Percentiles rank a stretch among this genome's conserved stretches.
Evolutionary conservation across 2,329 filamentous ascomycete genomes (phyloP).

Genomic region (Diaporthe citrichinensis): DNA sequence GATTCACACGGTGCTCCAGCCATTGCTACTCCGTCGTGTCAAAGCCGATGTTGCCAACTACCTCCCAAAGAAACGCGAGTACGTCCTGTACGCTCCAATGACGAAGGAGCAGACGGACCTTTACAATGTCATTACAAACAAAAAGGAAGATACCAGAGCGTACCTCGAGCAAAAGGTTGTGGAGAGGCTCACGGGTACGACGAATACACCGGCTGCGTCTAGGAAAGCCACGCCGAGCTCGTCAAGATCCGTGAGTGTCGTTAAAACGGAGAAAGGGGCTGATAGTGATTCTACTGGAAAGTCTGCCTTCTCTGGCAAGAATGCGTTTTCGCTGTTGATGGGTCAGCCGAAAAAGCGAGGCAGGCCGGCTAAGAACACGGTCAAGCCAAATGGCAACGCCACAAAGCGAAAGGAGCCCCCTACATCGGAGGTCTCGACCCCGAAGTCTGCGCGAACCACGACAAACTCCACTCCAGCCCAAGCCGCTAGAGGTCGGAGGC

Average conservation of each 20-base stretch:
- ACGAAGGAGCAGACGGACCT: constrained; percentile 92
- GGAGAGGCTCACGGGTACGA: constrained; percentile 70
- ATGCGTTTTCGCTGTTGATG: constrained; percentile 71
- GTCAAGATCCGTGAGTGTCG: constrained; percentile 56
- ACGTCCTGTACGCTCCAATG: constrained; percentile 93
- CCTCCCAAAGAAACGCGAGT: constrained; percentile 96
- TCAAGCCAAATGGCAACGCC: constrained; percentile 39
- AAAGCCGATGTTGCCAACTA: constrained; percentile 94
- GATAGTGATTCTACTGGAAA: constrained; percentile 34
- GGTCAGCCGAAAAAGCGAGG: constrained; percentile 51
- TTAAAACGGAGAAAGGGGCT: constrained; percentile 42
- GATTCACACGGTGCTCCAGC: constrained; percentile 93
- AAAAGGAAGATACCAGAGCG: constrained; percentile 72
- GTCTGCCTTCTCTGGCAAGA: constrained; percentile 48
- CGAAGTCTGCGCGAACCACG: constrained; percentile 83
- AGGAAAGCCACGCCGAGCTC: constrained; percentile 52
- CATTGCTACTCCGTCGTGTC: constrained; percentile 86
- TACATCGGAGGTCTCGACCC: constrained; percentile 51
- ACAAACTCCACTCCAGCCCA: constrained; percentile 80
- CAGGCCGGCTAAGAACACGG: constrained; percentile 45
- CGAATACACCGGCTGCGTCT: constrained; percentile 59
- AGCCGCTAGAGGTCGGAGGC: constrained; percentile 61
- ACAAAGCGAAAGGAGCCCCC: constrained; percentile 56
- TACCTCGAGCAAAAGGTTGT: constrained; percentile 87
- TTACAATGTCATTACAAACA: constrained; percentile 77